Percentiles rank a stretch among this genome's conserved stretches.
phyloP scores from a whole-genome alignment of 2,329 filamentous ascomycete species.

The Lecanicillium sp. region DNA sequence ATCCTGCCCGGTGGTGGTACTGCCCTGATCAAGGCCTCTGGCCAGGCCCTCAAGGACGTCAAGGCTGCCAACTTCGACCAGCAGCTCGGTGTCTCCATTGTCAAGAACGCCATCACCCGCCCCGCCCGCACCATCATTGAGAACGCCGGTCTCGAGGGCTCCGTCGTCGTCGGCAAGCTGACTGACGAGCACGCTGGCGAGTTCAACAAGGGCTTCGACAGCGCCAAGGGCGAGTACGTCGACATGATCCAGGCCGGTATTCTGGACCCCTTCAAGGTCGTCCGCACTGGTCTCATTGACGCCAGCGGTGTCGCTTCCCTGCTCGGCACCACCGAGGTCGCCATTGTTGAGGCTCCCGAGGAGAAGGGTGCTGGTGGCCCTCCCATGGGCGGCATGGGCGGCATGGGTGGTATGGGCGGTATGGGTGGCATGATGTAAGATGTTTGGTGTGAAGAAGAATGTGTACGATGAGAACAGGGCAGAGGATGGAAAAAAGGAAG shows the following conservation, averaged over 20 bases:
- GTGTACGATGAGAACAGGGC: slow-evolving; percentile 2
- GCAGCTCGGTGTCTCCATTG: slow-evolving; percentile 93
- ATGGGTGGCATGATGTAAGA: slow-evolving; percentile 58
- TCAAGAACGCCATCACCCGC: slow-evolving; percentile 96
- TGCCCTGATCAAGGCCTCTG: slow-evolving; percentile 92
- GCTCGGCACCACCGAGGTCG: slow-evolving; percentile 95
- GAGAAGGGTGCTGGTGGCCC: slow-evolving; percentile 67
- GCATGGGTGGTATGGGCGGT: slow-evolving; percentile 56
- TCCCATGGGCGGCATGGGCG: slow-evolving; percentile 59
- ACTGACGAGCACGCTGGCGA: slow-evolving; percentile 85
- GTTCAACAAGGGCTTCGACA: slow-evolving; percentile 99
- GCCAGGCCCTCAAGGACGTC: slow-evolving; percentile 74
- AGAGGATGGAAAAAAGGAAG: slow-evolving; percentile 8
- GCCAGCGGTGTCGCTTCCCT: slow-evolving; percentile 94
- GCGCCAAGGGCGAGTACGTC: slow-evolving; percentile 92
- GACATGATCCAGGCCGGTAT: slow-evolving; percentile 98
- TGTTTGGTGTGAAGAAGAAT: slow-evolving; percentile 4
- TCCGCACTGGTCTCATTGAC: slow-evolving; percentile 90
- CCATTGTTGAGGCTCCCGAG: slow-evolving; percentile 91
- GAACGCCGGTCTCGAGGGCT: slow-evolving; percentile 94
- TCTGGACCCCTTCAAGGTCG: slow-evolving; percentile 98
- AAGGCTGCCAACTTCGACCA: slow-evolving; percentile 97
- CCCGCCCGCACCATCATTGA: slow-evolving; percentile 94
- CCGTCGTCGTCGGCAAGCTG: slow-evolving; percentile 95
- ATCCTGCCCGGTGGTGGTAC: slow-evolving; percentile 98